Base-by-base conservation (phyloP, 805 yeast genomes). In the Ogataea henricii region DNA sequence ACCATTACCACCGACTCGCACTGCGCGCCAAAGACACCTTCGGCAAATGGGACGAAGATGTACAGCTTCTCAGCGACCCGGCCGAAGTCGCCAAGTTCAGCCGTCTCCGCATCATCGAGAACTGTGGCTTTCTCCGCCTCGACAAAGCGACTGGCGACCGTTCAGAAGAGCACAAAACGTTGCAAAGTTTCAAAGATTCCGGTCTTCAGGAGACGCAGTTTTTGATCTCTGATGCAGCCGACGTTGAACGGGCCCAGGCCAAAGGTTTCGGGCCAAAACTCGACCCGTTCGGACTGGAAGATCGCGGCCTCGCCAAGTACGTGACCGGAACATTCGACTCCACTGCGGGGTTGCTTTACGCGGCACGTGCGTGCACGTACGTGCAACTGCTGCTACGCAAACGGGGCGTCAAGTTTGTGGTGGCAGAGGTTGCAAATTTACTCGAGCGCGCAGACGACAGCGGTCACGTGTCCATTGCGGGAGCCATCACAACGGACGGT, bases 341-440 rank as follows among this genome's bases (percentile, higher is more conserved):
- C 9, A 58, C 65, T 18, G 55, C 68, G 7, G 67, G 70, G 5
- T 34, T 67, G 33, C 20, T 67, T 4, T 60, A 65, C 39, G 65
- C 72, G 10, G 53, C 59, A 13, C 58, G 64, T 32, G 64, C 66
- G 9, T 58, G 60, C 39, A 51, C 48, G 17, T 66, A 58, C 48
- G 68, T 47, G 6, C 50, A 61, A 18, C 53, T 59, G 16, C 29
- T 60, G 4, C 52, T 64, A 18, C 52, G 50, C 39, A 14, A 46
- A 3, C 27, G 51, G 22, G 73, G 73, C n/a, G 73, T 69, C n/a
- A 60, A 58, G 38, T 68, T 68, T 47, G 51, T 63, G 35, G 40
- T 58, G 16, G 66, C 67, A 2, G 63, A 54, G 13, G 51, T 66
- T 10, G 47, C 49, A n/a, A 37, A 49, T 1, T 40, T 55, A 2